A percentile compares a stretch with the other conserved stretches of the same genome.
phyloP scores from a whole-genome alignment of 495 filamentous ascomycete genomes.

The Hypoxylon fragiforme region DNA sequence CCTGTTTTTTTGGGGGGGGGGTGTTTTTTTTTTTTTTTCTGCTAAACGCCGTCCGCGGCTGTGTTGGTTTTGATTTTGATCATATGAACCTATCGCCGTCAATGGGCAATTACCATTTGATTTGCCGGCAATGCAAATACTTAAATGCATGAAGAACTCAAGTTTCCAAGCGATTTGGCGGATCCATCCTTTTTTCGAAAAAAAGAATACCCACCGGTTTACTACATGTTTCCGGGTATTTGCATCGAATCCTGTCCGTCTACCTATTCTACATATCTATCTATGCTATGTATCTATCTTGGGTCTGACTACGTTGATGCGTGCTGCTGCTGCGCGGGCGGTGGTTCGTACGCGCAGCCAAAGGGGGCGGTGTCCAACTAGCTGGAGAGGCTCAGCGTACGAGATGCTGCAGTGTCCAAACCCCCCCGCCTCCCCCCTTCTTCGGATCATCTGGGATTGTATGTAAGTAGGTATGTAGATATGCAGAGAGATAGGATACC shows the following conservation, averaged over 20 bases:
- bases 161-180: no score
- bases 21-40: slow-evolving; percentile 18
- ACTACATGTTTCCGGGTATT: slow-evolving; percentile 17
- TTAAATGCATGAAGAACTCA: no score
- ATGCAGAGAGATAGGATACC: no score
- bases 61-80: slow-evolving; percentile 15
- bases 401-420: slow-evolving; percentile 19
- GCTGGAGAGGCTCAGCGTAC: slow-evolving; percentile 24
- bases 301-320: background rate
- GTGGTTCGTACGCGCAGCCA: slow-evolving; percentile 24
- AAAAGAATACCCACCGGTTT: slow-evolving; percentile 18
- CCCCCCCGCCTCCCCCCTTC: background rate
- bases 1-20: no score
- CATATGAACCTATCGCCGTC: slow-evolving; percentile 19
- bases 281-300: background rate
- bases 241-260: slow-evolving; percentile 14
- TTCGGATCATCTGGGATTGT: slow-evolving; percentile 21
- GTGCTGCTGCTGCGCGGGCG: background rate
- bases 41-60: slow-evolving; percentile 36
- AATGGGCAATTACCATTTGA: no score
- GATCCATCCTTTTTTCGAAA: no score
- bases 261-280: background rate
- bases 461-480: no score
- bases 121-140: no score
- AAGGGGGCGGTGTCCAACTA: slow-evolving; percentile 26